Evolutionary conservation across 163 green algal species (phyloP), one percentile per base, ranked within the genome.

Genomic region (Coccomyxa subellipsoidea): DNA sequence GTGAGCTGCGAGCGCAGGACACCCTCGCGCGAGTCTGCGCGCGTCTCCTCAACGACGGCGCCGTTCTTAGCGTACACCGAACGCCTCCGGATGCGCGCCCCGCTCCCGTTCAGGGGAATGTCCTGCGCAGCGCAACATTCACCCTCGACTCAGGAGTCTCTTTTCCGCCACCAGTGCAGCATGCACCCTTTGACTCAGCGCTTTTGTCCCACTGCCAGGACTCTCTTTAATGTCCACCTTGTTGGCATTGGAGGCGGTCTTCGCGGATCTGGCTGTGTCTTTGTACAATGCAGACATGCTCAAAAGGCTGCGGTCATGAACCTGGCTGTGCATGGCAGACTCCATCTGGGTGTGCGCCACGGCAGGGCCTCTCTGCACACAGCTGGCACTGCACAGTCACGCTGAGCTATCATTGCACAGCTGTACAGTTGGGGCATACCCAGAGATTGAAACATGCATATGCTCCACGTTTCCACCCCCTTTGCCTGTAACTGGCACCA

Each of bases 1-100:
- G 71, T 87, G 32, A 87, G 79, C 69, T 84, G 83, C 73, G 54
- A 81, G 72, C 83, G 80, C 37, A 84, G 54, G 4, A 80, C n/a
- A 9, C 83, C 83, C 12, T 73, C 71, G 1, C 83, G 83, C 32
- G 76, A 80, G 39, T 87, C 83, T 12, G 78, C 31, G 38, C 76
- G 76, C 25, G 76, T 40, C n/a, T 69, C 69, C 80, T 87, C 80
- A 32, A 81, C 76, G 38, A 84, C 76, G 34, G 79, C 76, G 21
- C 83, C 80, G 76, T 53, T 84, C 80, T 84, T 87, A 2, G 69
- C 34, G 47, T 83, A 87, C 37, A 77, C 35, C 29, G 82, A 77
- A n/a, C 31, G 47, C 69, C 82, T 84, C 27, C 59, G 76, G 80
- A 87, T 87, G 38, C 76, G 76, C 54, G 35, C 54, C 9, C 37